Percentiles rank a stretch among this genome's conserved stretches.
phyloP scores from a whole-genome alignment of 495 filamentous ascomycete species.

The Podospora pseudocomata region DNA sequence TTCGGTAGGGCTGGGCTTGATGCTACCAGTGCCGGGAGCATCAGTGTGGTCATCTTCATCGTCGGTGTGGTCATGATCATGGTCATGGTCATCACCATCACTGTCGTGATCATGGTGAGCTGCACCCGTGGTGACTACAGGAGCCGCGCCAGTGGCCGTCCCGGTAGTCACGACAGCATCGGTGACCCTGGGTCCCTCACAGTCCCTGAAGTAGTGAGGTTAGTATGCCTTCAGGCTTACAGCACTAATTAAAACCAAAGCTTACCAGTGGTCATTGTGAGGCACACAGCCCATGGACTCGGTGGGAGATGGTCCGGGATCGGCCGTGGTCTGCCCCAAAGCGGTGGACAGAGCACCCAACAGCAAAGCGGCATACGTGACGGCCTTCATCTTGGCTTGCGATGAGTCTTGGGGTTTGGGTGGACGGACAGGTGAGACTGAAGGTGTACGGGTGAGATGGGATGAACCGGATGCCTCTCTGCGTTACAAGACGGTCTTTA shows the following conservation, averaged over 20 bases:
- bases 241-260: neutral
- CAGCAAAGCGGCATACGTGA: constrained; percentile 16
- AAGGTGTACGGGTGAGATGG: neutral
- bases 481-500: neutral
- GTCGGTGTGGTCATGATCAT: constrained; percentile 19
- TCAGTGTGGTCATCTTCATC: constrained; percentile 21
- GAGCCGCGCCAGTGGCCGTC: neutral
- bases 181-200: constrained; percentile 30
- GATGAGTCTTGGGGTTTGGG: neutral
- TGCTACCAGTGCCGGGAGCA: constrained; percentile 17
- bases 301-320: constrained; percentile 35
- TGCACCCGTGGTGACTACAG: constrained; percentile 15
- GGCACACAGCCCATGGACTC: constrained; percentile 36
- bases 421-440: neutral
- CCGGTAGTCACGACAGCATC: constrained; percentile 6
- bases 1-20: constrained; percentile 35
- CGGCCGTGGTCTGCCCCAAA: constrained; percentile 14
- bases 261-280: constrained; percentile 40
- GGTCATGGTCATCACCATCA: constrained; percentile 12
- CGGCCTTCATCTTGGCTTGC: constrained; percentile 24
- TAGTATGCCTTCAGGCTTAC: neutral
- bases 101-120: constrained; percentile 16
- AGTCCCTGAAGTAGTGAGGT: constrained; percentile 27
- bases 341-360: constrained; percentile 24
- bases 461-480: neutral